These are phyloP conservation scores for Podaxis sp. DNA, from an alignment of 768 basidiomycete genomes.

Conservation along the genomic window DNA sequence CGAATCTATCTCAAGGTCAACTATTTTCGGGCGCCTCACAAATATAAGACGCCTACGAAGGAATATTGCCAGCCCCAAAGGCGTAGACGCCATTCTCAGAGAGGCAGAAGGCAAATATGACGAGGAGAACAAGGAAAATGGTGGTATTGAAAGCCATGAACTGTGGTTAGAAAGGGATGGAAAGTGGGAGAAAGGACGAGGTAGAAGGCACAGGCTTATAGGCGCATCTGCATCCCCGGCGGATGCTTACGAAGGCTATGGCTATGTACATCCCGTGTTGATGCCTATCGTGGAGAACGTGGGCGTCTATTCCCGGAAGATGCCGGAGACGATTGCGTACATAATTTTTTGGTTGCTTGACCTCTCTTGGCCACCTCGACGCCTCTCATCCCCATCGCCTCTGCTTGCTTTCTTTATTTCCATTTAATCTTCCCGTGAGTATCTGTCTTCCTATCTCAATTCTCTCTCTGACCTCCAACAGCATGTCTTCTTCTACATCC, in stretches of 20 bases:
- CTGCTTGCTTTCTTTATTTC: slow-evolving; percentile 22
- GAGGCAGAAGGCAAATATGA: slow-evolving; percentile 56
- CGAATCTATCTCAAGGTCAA: slow-evolving; percentile 49
- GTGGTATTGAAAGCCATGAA: slow-evolving; percentile 35
- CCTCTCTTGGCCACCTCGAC: slow-evolving; percentile 16
- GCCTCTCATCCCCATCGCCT: slow-evolving; percentile 14
- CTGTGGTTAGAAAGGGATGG: neutral
- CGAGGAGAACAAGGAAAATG: slow-evolving; percentile 45
- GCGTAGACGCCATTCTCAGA: slow-evolving; percentile 62
- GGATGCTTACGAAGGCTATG: neutral
- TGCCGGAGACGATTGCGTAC: slow-evolving; percentile 20
- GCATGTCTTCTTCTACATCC: slow-evolving; percentile 38
- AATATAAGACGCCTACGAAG: slow-evolving; percentile 44
- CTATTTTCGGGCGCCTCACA: slow-evolving; percentile 18
- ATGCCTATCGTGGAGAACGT: neutral
- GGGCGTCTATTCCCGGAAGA: slow-evolving; percentile 14
- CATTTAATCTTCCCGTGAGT: slow-evolving; percentile 31
- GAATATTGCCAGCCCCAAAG: slow-evolving; percentile 88
- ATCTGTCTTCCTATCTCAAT: slow-evolving; percentile 27
- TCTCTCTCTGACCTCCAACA: slow-evolving; percentile 8
- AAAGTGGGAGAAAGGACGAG: neutral
- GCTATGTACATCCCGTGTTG: neutral
- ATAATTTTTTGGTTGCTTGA: slow-evolving; percentile 17
- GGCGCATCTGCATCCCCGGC: neutral
- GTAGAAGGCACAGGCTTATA: neutral